A percentile compares a stretch with the other conserved stretches of the same genome.
These are phyloP conservation scores for Coemansia sp. DNA, from an alignment of 192 early-diverging fungal genomes.

Conservation along the genomic window DNA sequence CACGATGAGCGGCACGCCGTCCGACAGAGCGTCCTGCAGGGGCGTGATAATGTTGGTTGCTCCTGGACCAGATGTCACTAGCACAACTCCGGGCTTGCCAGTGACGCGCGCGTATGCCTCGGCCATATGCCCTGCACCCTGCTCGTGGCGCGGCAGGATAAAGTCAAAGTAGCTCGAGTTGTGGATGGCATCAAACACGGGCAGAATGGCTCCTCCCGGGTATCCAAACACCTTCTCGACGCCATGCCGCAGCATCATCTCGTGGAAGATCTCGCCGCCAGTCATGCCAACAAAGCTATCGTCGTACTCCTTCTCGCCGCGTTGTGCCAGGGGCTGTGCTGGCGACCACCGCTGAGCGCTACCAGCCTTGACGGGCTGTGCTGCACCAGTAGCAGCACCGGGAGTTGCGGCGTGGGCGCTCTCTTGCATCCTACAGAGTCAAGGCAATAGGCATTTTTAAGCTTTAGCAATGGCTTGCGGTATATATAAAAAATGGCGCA, in stretches of 20 bases:
- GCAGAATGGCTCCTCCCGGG: conserved; percentile 97
- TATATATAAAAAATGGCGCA: neutral
- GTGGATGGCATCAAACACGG: conserved; percentile 98
- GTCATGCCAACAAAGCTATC: conserved; percentile 92
- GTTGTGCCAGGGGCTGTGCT: conserved; percentile 28
- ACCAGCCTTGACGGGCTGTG: conserved; percentile 13
- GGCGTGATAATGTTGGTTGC: conserved; percentile 98
- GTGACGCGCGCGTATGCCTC: conserved; percentile 95
- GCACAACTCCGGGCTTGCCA: conserved; percentile 62
- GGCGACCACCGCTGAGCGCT: conserved; percentile 18
- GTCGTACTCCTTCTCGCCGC: conserved; percentile 62
- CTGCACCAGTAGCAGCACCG: conserved; percentile 17
- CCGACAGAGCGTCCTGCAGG: conserved; percentile 94
- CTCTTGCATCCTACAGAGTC: conserved; percentile 30
- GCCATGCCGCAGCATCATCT: conserved; percentile 95
- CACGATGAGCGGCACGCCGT: conserved; percentile 95
- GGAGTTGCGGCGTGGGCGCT: conserved; percentile 34
- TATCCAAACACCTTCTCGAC: conserved; percentile 98
- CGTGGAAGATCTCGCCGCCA: conserved; percentile 98
- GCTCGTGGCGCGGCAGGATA: conserved; percentile 95
- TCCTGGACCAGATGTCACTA: conserved; percentile 94
- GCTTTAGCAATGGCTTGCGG: neutral
- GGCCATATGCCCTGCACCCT: conserved; percentile 99
- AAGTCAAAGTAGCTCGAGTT: conserved; percentile 95
- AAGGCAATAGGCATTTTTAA: neutral